Evolutionary conservation across 768 basidiomycete genomes (phyloP), one percentile per base, ranked within the genome.

Genomic region (Crepidotus variabilis): DNA sequence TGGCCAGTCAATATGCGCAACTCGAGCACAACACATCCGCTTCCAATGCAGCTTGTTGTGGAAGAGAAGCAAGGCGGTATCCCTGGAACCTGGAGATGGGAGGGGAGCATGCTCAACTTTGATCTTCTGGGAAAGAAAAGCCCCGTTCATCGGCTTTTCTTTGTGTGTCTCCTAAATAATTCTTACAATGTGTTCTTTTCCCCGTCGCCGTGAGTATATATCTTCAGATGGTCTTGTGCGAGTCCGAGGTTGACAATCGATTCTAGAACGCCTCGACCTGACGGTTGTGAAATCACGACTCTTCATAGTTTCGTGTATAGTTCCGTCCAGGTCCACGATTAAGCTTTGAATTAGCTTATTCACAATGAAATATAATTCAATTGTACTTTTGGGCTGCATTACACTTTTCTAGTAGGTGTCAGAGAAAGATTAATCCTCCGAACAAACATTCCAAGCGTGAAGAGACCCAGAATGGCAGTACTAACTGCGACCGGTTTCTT

Each of bases 401-500:
- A 65, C 63, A 67, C 59, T 66, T 74, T 78, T 64, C 71, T 70
- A 70, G 78, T 78, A 68, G 64, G 66, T 62, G 77, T 71, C 54
- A 83, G 75, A 24, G 77, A 75, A 51, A 81, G 68, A 61, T 82
- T 72, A 34, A 82, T 72, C 58, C 81, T 72, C 57, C 78, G 67
- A 51, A 72, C 71, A 56, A 77, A 60, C 51, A 78, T 68, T 9
- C 75, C 74, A 54, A 80, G 65, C 20, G 74, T 67, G 70, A 95
- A 95, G 47, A 94, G 57, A 46, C 77, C 75, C 52, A 90, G 71
- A 69, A 89, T 84, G 1, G 86, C 91, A 16, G 77, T 75, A 8
- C 87, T 83, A 23, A 95, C 92, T 10, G 87, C 84, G 24, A 91
- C 54, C 0, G 92, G 92, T 71, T 98, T 98, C 71, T 86, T 88